Evolutionary conservation across 83 land plant species (phyloP).

Genomic region (Picea engelmannii): DNA sequence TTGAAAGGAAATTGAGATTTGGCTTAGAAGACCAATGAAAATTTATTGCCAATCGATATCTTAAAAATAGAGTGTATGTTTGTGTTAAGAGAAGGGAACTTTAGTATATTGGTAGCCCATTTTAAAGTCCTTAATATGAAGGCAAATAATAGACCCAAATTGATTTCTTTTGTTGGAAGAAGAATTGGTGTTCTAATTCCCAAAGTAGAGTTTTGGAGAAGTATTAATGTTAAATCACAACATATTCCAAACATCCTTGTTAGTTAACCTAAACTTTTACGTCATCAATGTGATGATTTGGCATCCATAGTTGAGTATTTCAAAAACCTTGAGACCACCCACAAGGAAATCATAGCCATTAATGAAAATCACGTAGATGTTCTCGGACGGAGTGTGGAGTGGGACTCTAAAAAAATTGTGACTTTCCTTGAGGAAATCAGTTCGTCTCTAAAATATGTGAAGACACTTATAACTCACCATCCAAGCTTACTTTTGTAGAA

Average conservation of each 20-base stretch:
- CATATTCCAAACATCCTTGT: constrained; percentile 26
- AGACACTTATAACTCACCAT: constrained; percentile 28
- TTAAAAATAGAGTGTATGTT: constrained; percentile 14
- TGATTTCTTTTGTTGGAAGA: constrained; percentile 29
- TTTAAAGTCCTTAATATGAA: constrained; percentile 35
- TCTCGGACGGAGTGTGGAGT: constrained; percentile 29
- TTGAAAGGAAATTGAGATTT: constrained; percentile 13
- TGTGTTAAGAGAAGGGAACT: constrained; percentile 35
- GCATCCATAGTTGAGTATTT: constrained; percentile 30
- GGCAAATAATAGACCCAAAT: constrained; percentile 24
- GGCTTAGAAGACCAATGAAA: constrained; percentile 1
- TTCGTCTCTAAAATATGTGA: constrained; percentile 22
- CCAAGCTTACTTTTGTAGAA: constrained; percentile 26
- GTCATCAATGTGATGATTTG: constrained; percentile 20
- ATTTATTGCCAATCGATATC: background rate
- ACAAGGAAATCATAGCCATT: constrained; percentile 27
- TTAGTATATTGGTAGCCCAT: constrained; percentile 32
- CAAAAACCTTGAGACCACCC: constrained; percentile 18
- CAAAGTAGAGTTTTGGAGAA: constrained; percentile 34
- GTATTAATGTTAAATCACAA: constrained; percentile 25
- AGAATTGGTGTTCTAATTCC: constrained; percentile 30
- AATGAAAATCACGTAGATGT: constrained; percentile 27
- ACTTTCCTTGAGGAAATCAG: constrained; percentile 22
- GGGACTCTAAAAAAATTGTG: constrained; percentile 18
- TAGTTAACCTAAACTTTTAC: constrained; percentile 32